Evolutionary conservation across 2,329 filamentous ascomycete genomes (phyloP).

Genomic region (Annulohypoxylon truncatum): DNA sequence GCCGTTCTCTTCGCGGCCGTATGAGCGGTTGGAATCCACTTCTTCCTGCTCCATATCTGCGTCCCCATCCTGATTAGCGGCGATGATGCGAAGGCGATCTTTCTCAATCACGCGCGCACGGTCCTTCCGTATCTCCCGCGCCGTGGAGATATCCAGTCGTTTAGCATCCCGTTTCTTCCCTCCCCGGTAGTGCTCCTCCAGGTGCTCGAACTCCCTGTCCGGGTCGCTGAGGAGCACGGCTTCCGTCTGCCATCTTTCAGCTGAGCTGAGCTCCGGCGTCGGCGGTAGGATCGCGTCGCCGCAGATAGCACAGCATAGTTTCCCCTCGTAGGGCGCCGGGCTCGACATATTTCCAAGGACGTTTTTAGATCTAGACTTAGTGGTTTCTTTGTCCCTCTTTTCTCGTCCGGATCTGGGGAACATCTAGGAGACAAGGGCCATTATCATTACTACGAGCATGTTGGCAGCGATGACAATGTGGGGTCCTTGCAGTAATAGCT

Average conservation of each 20-base stretch:
- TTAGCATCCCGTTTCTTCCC: constrained; percentile 30
- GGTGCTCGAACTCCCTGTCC: constrained; percentile 34
- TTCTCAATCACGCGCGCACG: constrained; percentile 11
- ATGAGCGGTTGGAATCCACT: constrained; percentile 19
- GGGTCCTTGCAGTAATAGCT: neutral
- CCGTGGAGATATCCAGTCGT: neutral
- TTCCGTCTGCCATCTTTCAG: constrained; percentile 29
- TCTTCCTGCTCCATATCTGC: neutral
- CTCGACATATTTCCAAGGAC: constrained; percentile 6
- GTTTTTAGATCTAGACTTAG: neutral
- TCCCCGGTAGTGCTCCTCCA: constrained; percentile 34
- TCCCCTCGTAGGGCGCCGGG: constrained; percentile 1
- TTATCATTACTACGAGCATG: neutral
- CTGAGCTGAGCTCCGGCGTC: neutral
- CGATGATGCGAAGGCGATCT: constrained; percentile 7
- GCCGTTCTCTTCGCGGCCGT: constrained; percentile 22
- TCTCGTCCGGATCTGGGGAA: no score
- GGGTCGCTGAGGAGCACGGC: constrained; percentile 40
- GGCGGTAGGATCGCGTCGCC: constrained; percentile 22
- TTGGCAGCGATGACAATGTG: neutral
- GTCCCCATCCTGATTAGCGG: neutral
- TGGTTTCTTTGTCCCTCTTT: neutral
- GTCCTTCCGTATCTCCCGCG: constrained; percentile 29
- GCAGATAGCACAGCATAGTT: constrained; percentile 33
- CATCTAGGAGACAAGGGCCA: neutral